These are phyloP conservation scores for Oryza australiensis DNA, from an alignment of 176 grass and related monocot genomes.

Conservation along the genomic window DNA sequence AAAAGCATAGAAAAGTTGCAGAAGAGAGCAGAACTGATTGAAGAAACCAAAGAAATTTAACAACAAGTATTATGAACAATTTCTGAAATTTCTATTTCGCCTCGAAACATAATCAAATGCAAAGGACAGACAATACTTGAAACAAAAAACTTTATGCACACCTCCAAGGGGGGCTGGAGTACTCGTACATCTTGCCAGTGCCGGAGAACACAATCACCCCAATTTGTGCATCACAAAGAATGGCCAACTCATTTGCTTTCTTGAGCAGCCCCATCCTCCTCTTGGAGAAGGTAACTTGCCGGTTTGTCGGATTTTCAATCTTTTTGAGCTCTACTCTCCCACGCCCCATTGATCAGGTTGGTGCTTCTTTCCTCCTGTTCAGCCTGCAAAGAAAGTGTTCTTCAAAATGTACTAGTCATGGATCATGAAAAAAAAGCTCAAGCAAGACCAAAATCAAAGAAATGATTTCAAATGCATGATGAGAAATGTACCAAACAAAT, in stretches of 20 bases:
- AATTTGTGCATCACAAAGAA: constrained; percentile 76
- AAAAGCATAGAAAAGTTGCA: background rate
- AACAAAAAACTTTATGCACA: constrained; percentile 26
- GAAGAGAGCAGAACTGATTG: background rate
- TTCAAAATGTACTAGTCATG: background rate
- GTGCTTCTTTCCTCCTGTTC: constrained; percentile 22
- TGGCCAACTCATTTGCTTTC: constrained; percentile 74
- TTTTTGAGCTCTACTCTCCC: constrained; percentile 82
- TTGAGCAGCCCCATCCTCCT: constrained; percentile 72
- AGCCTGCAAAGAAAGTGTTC: constrained; percentile 7
- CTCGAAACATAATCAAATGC: background rate
- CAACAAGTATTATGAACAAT: background rate
- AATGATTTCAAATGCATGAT: constrained; percentile 10
- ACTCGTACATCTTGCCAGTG: constrained; percentile 78
- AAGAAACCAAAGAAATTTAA: background rate
- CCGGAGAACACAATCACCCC: constrained; percentile 72
- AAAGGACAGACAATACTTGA: constrained; percentile 14
- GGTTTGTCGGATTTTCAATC: constrained; percentile 75
- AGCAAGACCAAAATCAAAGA: constrained; percentile 7
- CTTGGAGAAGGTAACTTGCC: constrained; percentile 91
- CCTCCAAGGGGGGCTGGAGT: constrained; percentile 71
- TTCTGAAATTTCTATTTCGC: background rate
- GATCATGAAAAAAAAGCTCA: constrained; percentile 24
- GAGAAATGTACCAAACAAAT: background rate
- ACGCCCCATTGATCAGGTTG: constrained; percentile 54